These are phyloP conservation scores for Gossypium lobatum DNA, from an alignment of 441 rosid genomes.

Conservation along the genomic window DNA sequence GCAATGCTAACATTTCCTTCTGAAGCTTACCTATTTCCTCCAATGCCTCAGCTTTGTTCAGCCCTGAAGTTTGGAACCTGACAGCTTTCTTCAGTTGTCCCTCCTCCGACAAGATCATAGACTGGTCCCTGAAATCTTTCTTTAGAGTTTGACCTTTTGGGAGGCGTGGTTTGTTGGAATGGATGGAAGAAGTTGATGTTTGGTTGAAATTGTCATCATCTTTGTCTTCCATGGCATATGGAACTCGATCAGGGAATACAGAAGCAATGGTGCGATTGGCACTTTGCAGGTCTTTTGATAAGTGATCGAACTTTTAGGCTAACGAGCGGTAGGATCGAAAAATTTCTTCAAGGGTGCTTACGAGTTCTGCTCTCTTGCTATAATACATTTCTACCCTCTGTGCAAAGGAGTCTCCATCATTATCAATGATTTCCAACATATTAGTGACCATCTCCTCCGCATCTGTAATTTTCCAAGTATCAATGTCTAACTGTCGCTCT, in stretches of 20 bases:
- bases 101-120: slow-evolving; percentile 7
- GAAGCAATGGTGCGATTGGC: slow-evolving; percentile 88
- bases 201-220: slow-evolving; percentile 29
- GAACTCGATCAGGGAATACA: slow-evolving; percentile 78
- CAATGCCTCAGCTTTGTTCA: slow-evolving; percentile 49
- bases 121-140: slow-evolving; percentile 38
- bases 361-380: slow-evolving; percentile 68
- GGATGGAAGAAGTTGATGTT: slow-evolving; percentile 8
- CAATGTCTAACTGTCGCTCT: background rate
- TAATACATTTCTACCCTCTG: slow-evolving; percentile 82
- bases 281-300: slow-evolving; percentile 75
- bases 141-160: slow-evolving; percentile 34
- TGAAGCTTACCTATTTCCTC: slow-evolving; percentile 63
- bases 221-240: slow-evolving; percentile 45
- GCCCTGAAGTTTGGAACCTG: slow-evolving; percentile 37
- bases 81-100: background rate
- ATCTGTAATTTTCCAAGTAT: background rate
- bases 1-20: slow-evolving; percentile 63
- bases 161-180: slow-evolving; percentile 21
- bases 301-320: slow-evolving; percentile 73
- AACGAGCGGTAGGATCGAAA: slow-evolving; percentile 65
- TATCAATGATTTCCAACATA: slow-evolving; percentile 65
- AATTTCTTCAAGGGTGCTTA: slow-evolving; percentile 58
- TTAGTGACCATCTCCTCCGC: slow-evolving; percentile 52
- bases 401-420: slow-evolving; percentile 71